Evolutionary conservation across 2,329 filamentous ascomycete genomes (phyloP), one percentile per base, ranked within the genome.

Genomic region (Chaetomium sp.): DNA sequence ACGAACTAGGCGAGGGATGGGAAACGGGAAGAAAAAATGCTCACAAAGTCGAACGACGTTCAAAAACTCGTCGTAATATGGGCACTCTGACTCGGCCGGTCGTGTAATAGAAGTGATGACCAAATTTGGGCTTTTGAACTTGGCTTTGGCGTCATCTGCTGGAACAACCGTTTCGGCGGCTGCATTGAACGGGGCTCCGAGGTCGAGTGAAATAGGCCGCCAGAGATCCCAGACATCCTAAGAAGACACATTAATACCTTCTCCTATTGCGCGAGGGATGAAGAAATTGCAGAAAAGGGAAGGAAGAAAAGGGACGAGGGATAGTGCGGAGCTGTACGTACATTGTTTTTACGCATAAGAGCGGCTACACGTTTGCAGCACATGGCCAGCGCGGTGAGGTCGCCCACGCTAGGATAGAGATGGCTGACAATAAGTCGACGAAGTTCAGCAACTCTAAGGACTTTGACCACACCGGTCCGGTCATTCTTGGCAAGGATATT

Each of bases 351-450:
- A 1, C 33, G 34, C 34, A 57, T 44, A 9, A 34, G 43, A 3
- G 33, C 9, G 14, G 52, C 41, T 4, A 33, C 45, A 6, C 36
- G 19, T 6, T 54, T 55, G 58, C 61, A 62, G 8, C 53, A 49
- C 10, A 47, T 36, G 3, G 59, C 59, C 34, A 64, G 47, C 1
- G 59, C 56, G 5, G 59, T 55, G 14, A 64, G 10, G 34, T 64
- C 59, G 5, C 57, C 14, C 12, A 62, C 37, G 50, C 56, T 58
- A 0, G 60, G 57, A 27, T 27, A 27, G 19, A 27, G 19, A 27
- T 27, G 19, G 19, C 19, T 27, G 19, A 3, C 19, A 27, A 27
- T 27, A 27, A 27, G 9, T 9, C 36, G 8, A 62, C 35, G 0
- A 51, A 10, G 9, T 49, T 7, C 59, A 8, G 49, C 4, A 1